Evolutionary conservation across 1,284 basidiomycete species (phyloP), one percentile per base, ranked within the genome.

Genomic region (Heterobasidion irregulare): DNA sequence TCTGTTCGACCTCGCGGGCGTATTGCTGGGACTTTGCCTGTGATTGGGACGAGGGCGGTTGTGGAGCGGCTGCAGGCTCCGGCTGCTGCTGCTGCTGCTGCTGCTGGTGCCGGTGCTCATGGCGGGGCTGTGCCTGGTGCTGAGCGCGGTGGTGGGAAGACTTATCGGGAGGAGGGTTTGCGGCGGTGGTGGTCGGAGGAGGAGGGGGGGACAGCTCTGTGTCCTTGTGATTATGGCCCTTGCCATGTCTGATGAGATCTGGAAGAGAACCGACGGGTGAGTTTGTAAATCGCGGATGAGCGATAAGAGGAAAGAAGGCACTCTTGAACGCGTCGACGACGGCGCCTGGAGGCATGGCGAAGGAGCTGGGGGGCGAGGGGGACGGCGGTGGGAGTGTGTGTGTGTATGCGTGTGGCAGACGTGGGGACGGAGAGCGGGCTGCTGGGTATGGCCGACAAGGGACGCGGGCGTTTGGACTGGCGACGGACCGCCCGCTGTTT

Each of bases 201-300:
- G 59, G 47, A 36, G 62, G 53, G 55, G 63, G 66, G 26, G 52
- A 44, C 16, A 34, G 16, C 5, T 69, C 66, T 55, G 60, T 63
- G 34, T 66, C 65, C 35, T 70, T 69, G 53, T 70, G 70, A 58
- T 76, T 69, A 59, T 87, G 83, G 64, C 88, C 80, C 72, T 88
- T 89, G 66, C 88, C 88, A 72, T 92, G 88, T 63, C 92, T 82
- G 58, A 94, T 89, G 65, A 95, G 86, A 74, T 92, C 92, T 92
- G 62, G 62, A 53, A 58, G 62, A 61, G 57, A 53, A 63, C 57
- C 35, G 59, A 59, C 43, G 55, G 53, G 58, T 46, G 56, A 60
- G 60, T 52, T 53, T 38, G 58, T 54, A 46, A 57, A 44, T 58
- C 56, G 52, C 36, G 43, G 43, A 8, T 9, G 55, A 35, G 38